Base-by-base conservation (phyloP, 805 yeast species). In the Jamesozyma gamospora region DNA sequence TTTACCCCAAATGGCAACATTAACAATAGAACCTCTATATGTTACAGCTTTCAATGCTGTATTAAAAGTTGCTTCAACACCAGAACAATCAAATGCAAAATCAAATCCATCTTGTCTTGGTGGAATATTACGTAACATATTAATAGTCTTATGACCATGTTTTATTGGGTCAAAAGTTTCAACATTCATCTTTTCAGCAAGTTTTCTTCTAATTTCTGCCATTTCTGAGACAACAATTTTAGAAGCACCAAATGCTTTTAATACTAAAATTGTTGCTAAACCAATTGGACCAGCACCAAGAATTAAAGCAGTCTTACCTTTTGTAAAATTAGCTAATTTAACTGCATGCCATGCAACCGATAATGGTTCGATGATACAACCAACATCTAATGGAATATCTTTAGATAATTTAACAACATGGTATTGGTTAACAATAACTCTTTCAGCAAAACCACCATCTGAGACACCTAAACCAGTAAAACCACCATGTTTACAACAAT, bases 251-350 rank as follows among this genome's bases (percentile, higher is more conserved):
- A 65, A 65, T 32, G 74, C 66, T 14, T 75, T 72, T 37, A 75
- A 60, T 15, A 73, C 78, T 34, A 76, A 56, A n/a, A 75, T 62
- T 3, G 78, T 67, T 17, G 80, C 73, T 18, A 77, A 57, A 5
- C 82, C 82, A 52, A 77, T 75, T 17, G 81, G 79, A 4, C 82
- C 82, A 21, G 76, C 74, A 25, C 82, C 82, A 13, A 77, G 51
- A 13, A 77, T 72, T 35, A 75, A 57, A 3, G 72, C 75, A 18
- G 64, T 53, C 28, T 66, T 63, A 24, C 77, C 78, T 17, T 51
- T 58, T 40, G 62, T 52, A 47, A 72, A 69, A 0, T 66, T 50
- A 58, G 75, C 60, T 4, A 68, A 60, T 42, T 67, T 63, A 26
- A 70, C 71, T 2, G 79, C 80, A 47, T 75, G 82, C 77, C 78